Base-by-base conservation (phyloP, 345 rosid genomes). In the Ricinus communis region DNA sequence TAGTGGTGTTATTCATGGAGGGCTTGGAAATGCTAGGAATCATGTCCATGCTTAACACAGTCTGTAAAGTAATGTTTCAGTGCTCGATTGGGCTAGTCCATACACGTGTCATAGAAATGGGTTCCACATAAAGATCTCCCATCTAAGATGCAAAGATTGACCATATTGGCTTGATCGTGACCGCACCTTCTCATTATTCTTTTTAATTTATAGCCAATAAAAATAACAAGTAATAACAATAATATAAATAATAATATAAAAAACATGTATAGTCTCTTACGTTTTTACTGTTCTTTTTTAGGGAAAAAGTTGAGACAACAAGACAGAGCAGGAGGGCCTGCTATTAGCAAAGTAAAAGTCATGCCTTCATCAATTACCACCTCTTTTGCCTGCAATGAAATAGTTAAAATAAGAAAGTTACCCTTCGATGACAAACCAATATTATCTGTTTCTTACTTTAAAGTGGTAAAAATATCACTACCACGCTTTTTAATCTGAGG, bases 61-160 rank as follows among this genome's bases (percentile, higher is more conserved):
- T 24, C 80, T 76, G 83, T 76, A 72, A 80, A 76, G 83, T 28
- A n/a, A 12, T 2, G 70, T 58, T 51, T 50, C 74, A 51, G 65
- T 72, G n/a, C 9, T 47, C 5, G 31, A 50, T 28, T 11, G 14
- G 56, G 45, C 62, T 7, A 60, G 52, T 61, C 83, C 83, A 56
- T 46, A 70, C 76, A 70, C 72, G 76, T 70, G 72, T 69, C 65
- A 31, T 12, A n/a, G 19, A 24, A 12, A 64, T 73, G 80, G 83
- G 75, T 16, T 47, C 83, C 83, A 75, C 70, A 22, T 1, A 46
- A 47, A 55, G 67, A 40, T 79, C 33, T 65, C 22, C 47, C 30
- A 30, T 5, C 25, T 12, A 70, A 19, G 43, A 1, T 21, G 33
- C 61, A 9, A 24, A 62, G 66, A 69, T 76, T 69, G 78, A 61